Conservation (phyloP, 257 asterid genomes). For the Rubia yunnanensis region DNA sequence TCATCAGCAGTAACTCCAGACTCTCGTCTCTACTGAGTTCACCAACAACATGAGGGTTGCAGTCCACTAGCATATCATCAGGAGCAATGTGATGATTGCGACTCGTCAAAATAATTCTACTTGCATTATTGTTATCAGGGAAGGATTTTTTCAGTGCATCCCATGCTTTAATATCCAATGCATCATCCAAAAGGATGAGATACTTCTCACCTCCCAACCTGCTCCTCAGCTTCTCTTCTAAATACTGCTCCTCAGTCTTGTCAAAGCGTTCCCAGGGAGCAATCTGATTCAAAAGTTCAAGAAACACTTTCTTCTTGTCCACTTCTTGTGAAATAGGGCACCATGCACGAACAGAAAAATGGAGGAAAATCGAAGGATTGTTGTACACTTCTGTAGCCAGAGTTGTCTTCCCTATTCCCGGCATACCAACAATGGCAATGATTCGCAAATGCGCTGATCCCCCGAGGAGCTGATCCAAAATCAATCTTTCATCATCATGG, state of each 20-base stretch:
- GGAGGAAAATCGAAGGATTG: background rate
- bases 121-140: background rate
- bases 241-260: background rate
- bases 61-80: too few species aligned
- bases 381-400: background rate
- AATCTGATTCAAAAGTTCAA: background rate
- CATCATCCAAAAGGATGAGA: conserved; percentile 8
- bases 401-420: background rate
- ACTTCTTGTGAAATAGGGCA: conserved; percentile 4
- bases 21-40: background rate
- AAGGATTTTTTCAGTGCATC: background rate
- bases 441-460: background rate
- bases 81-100: background rate
- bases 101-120: conserved; percentile 5
- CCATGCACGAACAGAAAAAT: background rate
- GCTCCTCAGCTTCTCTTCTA: background rate
- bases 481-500: background rate
- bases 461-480: background rate
- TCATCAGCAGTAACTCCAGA: background rate
- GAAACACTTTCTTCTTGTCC: background rate
- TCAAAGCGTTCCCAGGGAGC: background rate
- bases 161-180: background rate
- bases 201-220: background rate
- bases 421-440: background rate
- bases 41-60: background rate